A percentile compares a stretch with the other conserved stretches of the same genome.
Conservation (phyloP, 2,329 filamentous ascomycete species). For the Akanthomyces uredinophilus region DNA sequence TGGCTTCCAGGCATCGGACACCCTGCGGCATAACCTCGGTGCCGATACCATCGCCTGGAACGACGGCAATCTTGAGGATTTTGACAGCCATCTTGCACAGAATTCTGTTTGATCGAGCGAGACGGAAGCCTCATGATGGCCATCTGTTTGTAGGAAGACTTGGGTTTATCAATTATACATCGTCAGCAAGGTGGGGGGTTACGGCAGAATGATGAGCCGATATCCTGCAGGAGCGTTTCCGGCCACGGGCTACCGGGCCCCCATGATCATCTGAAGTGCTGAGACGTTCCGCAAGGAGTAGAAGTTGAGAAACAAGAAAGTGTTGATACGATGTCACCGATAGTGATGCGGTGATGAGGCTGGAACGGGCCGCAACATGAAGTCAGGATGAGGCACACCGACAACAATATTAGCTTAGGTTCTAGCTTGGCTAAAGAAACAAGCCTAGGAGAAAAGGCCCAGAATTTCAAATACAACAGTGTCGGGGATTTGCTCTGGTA, state of each 20-base stretch:
- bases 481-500: constrained; percentile 46
- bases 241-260: too few species aligned
- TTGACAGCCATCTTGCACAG: constrained; percentile 30
- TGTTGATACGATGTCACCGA: neutral
- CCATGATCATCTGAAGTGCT: neutral
- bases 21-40: constrained; percentile 62
- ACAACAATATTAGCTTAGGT: too few species aligned
- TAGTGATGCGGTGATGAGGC: neutral
- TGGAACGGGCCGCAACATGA: neutral
- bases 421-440: constrained; percentile 23
- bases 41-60: constrained; percentile 66
- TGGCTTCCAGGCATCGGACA: constrained; percentile 52
- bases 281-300: neutral
- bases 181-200: neutral
- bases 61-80: constrained; percentile 48
- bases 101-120: neutral
- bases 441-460: constrained; percentile 35
- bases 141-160: too few species aligned
- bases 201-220: constrained; percentile 30
- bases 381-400: too few species aligned
- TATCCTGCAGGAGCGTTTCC: constrained; percentile 30
- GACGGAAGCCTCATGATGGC: neutral
- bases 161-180: neutral
- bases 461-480: constrained; percentile 37
- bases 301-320: neutral